These are phyloP conservation scores for Spergularia azorica DNA, from an alignment of 179 eudicot species.

Conservation along the genomic window DNA sequence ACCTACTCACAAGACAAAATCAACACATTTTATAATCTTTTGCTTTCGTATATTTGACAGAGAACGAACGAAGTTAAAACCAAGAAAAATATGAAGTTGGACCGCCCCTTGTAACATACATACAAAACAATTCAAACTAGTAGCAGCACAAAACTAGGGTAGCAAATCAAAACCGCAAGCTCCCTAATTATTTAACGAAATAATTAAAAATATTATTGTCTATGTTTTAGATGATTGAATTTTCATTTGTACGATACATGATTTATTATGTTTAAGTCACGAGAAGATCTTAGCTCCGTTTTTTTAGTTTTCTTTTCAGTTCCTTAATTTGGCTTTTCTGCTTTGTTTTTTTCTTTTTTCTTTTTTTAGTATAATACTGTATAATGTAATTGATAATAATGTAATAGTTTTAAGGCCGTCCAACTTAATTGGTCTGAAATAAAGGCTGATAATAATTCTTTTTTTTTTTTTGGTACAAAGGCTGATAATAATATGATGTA, in stretches of 20 bases:
- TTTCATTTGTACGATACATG: too few relatives aligned
- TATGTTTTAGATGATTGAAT: too few relatives aligned
- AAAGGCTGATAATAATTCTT: too few relatives aligned
- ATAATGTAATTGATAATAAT: too few relatives aligned
- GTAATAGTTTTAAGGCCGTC: too few relatives aligned
- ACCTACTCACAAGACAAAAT: background rate
- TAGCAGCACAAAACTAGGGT: conserved; percentile 8
- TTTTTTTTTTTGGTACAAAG: too few relatives aligned
- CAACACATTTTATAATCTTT: background rate
- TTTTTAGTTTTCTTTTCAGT: too few relatives aligned
- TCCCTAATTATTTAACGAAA: background rate
- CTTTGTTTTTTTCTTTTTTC: too few relatives aligned
- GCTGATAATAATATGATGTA: background rate
- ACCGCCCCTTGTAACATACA: conserved; percentile 33
- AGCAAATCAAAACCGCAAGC: conserved; percentile 26
- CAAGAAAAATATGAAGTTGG: background rate
- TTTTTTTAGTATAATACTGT: background rate
- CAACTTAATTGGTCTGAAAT: background rate
- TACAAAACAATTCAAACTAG: conserved; percentile 29
- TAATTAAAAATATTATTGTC: too few relatives aligned
- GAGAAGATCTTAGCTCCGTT: too few relatives aligned
- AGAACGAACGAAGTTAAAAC: conserved; percentile 1
- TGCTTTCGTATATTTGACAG: conserved; percentile 15
- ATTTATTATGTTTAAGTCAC: too few relatives aligned
- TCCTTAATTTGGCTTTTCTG: too few relatives aligned